Base-by-base conservation (phyloP, 768 basidiomycete species). In the Tephrocybe rancida region DNA sequence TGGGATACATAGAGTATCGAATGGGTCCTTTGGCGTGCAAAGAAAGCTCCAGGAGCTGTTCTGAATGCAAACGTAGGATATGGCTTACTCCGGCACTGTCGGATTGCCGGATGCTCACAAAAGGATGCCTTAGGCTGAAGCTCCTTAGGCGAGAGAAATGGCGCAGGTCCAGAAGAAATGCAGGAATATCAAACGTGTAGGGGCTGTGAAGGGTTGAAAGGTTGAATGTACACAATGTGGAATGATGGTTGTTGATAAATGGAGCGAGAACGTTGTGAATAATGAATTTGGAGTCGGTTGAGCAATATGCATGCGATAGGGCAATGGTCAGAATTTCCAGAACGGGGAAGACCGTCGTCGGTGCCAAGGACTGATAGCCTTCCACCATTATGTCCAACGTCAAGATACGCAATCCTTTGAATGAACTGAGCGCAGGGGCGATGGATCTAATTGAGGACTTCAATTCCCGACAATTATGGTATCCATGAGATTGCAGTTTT, bases 171-270 rank as follows among this genome's bases (percentile, higher is more conserved):
- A 37, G 44, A 10, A 66, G 37, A 16, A 67, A 51, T 5, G 58
- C 32, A 1, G 60, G 58, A 16, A 63, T 44, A 37, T 61, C 57
- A 11, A 54, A 53, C 34, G 57, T 48, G 21, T 66, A 27, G 26
- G 48, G 25, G 18, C 34, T 46, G 21, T 13, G 30, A 9, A 44
- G 25, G 22, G 48, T 52, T 11, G 42, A 48, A 13, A 59, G 44
- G 18, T 50, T 38, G 34, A 57, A 24, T 1, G 59, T 56, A 11
- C 50, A 47, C 21, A 67, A 48, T 8, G 56, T 61, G 3, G 16
- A 10, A 21, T 49, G 44, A 32, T 68, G 65, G 19, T 56, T 57
- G 43, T 64, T 62, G 22, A 70, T 50, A 47, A 67, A 67, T 16
- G 65, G 67, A 21, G 60, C 42, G 13, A 68, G 38, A 1, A 49